Evolutionary conservation across 768 basidiomycete species (phyloP).

Genomic region (Boletus rubropictus): DNA sequence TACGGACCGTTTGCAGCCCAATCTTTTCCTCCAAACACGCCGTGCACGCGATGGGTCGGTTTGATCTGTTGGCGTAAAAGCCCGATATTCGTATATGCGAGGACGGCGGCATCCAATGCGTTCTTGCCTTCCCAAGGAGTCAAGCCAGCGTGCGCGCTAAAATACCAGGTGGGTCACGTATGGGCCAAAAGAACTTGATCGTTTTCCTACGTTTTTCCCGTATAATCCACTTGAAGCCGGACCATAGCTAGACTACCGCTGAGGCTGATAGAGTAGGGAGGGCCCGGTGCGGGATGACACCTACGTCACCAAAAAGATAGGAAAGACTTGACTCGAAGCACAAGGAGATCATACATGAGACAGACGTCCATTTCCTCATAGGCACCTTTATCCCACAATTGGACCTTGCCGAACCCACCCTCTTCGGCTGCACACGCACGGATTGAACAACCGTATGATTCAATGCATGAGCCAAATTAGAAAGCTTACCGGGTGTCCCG

Average conservation of each 20-base stretch:
- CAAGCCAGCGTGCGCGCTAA: slow-evolving; percentile 69
- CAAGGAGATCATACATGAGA: slow-evolving; percentile 48
- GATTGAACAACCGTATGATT: background rate
- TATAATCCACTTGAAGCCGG: slow-evolving; percentile 56
- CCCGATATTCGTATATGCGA: slow-evolving; percentile 75
- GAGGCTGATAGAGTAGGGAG: slow-evolving; percentile 60
- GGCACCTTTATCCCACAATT: slow-evolving; percentile 62
- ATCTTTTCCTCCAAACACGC: slow-evolving; percentile 68
- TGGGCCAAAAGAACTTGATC: background rate
- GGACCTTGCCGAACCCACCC: slow-evolving; percentile 67
- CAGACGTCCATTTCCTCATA: slow-evolving; percentile 76
- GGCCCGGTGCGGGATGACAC: slow-evolving; percentile 81
- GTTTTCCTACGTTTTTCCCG: slow-evolving; percentile 59
- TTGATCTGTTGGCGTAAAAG: slow-evolving; percentile 76
- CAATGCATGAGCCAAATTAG: background rate
- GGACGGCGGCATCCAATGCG: slow-evolving; percentile 80
- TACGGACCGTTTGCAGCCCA: slow-evolving; percentile 68
- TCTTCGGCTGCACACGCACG: slow-evolving; percentile 55
- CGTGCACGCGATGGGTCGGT: slow-evolving; percentile 75
- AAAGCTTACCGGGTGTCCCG: slow-evolving; percentile 63
- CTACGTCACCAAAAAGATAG: slow-evolving; percentile 30
- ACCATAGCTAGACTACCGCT: slow-evolving; percentile 60
- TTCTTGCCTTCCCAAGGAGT: slow-evolving; percentile 85
- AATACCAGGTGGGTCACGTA: background rate
- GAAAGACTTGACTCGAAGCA: background rate